Conservation (phyloP, 208 protist species). For the Trypanosomatidae sp. region DNA sequence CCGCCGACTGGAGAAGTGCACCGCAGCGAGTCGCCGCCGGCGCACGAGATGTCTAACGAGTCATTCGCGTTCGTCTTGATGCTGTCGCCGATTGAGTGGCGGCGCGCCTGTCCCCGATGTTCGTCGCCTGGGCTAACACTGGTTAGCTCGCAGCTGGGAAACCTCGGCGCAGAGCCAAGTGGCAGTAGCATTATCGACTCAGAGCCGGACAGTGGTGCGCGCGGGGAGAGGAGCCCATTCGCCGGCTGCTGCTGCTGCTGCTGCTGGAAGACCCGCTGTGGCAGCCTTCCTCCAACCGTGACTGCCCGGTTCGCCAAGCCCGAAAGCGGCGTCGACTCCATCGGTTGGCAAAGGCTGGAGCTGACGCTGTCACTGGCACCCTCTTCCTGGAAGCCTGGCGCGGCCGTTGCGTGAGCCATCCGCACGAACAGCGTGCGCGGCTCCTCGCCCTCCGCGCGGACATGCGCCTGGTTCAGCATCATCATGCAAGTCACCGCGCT, state of each 20-base stretch:
- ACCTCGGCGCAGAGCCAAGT: background rate
- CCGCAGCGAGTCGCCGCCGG: conserved; percentile 5
- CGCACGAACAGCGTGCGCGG: conserved; percentile 23
- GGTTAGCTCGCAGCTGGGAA: background rate
- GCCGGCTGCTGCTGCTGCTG: conserved; percentile 2
- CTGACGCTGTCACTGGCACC: background rate
- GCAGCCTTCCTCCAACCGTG: background rate
- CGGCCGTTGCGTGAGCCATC: conserved; percentile 23
- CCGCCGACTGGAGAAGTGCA: conserved; percentile 2
- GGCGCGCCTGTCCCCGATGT: background rate
- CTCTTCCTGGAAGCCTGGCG: conserved; percentile 22
- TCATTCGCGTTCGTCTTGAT: background rate
- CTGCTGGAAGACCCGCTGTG: background rate
- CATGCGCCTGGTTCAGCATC: conserved; percentile 21
- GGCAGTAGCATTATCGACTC: background rate
- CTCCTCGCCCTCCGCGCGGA: conserved; percentile 13
- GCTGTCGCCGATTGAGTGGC: background rate
- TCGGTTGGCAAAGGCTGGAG: background rate
- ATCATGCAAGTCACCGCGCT: conserved; percentile 42
- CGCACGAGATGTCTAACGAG: background rate
- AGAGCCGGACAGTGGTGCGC: background rate
- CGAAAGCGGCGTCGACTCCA: background rate
- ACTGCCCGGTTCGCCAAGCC: background rate
- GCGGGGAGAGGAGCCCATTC: background rate
- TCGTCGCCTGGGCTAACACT: background rate